Base-by-base conservation (phyloP, 176 grass and related monocot genomes). In the Musa troglodytarum region DNA sequence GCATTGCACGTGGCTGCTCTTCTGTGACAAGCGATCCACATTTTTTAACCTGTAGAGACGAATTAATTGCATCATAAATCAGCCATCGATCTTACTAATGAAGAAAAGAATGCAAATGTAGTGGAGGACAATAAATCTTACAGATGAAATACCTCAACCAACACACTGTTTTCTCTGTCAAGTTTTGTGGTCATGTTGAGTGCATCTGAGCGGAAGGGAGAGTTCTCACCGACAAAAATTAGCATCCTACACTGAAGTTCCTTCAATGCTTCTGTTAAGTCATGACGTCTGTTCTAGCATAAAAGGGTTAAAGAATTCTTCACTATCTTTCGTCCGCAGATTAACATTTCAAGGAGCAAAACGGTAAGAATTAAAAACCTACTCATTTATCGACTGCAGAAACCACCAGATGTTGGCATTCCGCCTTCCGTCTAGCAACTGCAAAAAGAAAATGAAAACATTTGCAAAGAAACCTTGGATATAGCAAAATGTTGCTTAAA, bases 371-470 rank as follows among this genome's bases (percentile, higher is more conserved):
- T 21, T 49, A 12, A 70, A 24, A 26, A 74, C 51, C 80, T 89
- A 96, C 93, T 62, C 70, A 17, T 93, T 98, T 43, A 93, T 84
- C 24, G 88, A 86, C 79, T 93, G 88, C 87, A 98, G 94, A 79
- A 85, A 93, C 25, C 82, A 82, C 84, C 94, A 89, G 49, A 98
- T 88, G 54, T 98, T 98, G 53, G 78, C 69, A 72, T 90, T 81
- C 59, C 89, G 91, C 69, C 87, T 93, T 78, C 87, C 85, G 80
- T 98, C 80, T 62, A 98, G 86, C 79, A 98, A 87, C 94, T 98
- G 90, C 63, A 80, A 50, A 80, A 78, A 76, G 8, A n/a, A n/a
- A 8, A n/a, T 61, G 57, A 61, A 21, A 61, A 61, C 17, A 61
- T 61, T n/a, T n/a, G 17, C 15, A 16, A 26, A 8, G 1, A 8